These are phyloP conservation scores for Malus hybrid DNA, from an alignment of 331 rosid genomes.

Conservation along the genomic window DNA sequence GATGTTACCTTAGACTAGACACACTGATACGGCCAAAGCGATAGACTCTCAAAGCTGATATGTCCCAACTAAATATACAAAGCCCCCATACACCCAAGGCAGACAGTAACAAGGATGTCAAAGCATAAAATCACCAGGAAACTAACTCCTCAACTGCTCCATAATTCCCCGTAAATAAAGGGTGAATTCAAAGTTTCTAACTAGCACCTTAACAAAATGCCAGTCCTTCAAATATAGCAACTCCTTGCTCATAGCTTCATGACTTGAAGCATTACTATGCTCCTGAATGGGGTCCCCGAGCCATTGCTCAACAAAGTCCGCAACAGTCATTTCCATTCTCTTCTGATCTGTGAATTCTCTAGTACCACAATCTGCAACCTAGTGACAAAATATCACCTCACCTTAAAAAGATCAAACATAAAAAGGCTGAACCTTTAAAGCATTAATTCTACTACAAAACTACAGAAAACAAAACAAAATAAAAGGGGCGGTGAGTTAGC, in stretches of 20 bases:
- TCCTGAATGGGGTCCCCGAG: slow-evolving; percentile 26
- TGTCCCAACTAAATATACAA: neutral
- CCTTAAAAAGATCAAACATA: neutral
- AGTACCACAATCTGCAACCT: slow-evolving; percentile 85
- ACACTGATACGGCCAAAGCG: neutral
- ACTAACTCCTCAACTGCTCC: neutral
- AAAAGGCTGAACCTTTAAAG: neutral
- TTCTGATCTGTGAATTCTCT: slow-evolving; percentile 88
- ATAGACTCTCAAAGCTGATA: neutral
- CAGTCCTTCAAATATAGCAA: slow-evolving; percentile 88
- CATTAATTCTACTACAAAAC: neutral
- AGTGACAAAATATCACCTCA: neutral
- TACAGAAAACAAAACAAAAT: neutral
- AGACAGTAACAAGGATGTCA: neutral
- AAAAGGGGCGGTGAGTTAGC: neutral
- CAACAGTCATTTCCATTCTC: slow-evolving; percentile 66
- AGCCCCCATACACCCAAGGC: neutral
- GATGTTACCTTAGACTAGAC: neutral
- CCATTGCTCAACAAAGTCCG: slow-evolving; percentile 55
- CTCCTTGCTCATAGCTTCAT: slow-evolving; percentile 15
- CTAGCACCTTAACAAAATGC: slow-evolving; percentile 89
- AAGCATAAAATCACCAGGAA: neutral
- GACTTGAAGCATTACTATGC: slow-evolving; percentile 12
- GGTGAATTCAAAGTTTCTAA: neutral
- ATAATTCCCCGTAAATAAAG: neutral